Percentiles rank a stretch among this genome's conserved stretches.
Conservation (phyloP, 495 filamentous ascomycete species). For the Xylaria telfairii region DNA sequence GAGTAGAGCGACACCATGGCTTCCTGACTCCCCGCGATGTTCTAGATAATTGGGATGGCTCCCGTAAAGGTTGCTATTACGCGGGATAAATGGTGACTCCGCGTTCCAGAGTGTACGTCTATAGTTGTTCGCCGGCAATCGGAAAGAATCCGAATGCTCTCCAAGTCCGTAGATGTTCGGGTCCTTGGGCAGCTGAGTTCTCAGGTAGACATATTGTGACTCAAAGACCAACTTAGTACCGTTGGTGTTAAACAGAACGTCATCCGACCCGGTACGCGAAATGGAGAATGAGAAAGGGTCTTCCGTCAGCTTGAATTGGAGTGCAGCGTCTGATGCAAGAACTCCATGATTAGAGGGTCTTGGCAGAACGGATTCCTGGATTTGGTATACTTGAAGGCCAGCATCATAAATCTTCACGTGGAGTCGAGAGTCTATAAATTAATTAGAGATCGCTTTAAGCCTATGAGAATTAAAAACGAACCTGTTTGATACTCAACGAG, state of each 20-base stretch:
- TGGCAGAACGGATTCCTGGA: conserved; percentile 70
- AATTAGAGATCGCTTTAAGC: conserved; percentile 11
- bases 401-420: conserved; percentile 82
- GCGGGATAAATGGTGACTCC: conserved; percentile 65
- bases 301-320: conserved; percentile 68
- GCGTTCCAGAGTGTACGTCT: conserved; percentile 80
- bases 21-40: conserved; percentile 66
- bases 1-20: conserved; percentile 81
- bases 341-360: conserved; percentile 9
- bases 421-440: conserved; percentile 66
- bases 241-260: conserved; percentile 78
- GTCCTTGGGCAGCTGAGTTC: conserved; percentile 68
- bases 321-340: conserved; percentile 41
- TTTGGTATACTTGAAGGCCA: conserved; percentile 73
- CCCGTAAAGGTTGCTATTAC: conserved; percentile 73
- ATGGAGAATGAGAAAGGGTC: conserved; percentile 82
- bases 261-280: conserved; percentile 60
- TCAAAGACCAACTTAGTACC: conserved; percentile 75
- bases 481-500: conserved; percentile 78
- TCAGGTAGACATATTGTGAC: conserved; percentile 73
- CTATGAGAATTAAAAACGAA: conserved; percentile 44
- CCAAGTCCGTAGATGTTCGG: conserved; percentile 82
- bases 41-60: conserved; percentile 86
- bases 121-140: conserved; percentile 72
- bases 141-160: conserved; percentile 76